These are phyloP conservation scores for Annona cherimola DNA, from an alignment of 164 flowering plant species.

Conservation along the genomic window DNA sequence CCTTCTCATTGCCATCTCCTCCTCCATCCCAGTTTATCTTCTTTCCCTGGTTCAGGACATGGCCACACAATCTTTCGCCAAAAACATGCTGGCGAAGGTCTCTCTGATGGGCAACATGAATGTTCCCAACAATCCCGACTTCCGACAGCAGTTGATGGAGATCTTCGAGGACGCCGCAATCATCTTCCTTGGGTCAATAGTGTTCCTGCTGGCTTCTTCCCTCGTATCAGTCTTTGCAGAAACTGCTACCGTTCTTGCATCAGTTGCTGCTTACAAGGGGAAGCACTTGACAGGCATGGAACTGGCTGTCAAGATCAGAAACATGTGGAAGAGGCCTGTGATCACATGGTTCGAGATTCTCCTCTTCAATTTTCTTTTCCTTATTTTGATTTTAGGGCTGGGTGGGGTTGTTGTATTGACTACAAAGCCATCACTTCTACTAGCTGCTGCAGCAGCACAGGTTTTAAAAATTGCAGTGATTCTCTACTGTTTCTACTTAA, in stretches of 20 bases:
- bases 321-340: conserved; percentile 15
- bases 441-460: too few species aligned
- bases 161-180: neutral
- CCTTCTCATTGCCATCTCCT: conserved; percentile 1
- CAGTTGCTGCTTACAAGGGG: conserved; percentile 11
- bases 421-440: neutral
- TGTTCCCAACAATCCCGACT: neutral
- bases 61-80: neutral
- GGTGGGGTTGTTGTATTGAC: neutral
- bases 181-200: neutral
- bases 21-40: conserved; percentile 1
- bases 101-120: conserved; percentile 6
- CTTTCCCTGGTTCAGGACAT: neutral
- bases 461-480: neutral
- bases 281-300: conserved; percentile 15
- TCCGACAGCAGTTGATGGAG: conserved; percentile 14
- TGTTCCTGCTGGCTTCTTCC: conserved; percentile 1
- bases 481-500: conserved; percentile 5
- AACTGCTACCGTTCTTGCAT: conserved; percentile 14
- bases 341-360: conserved; percentile 15
- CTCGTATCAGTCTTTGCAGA: conserved; percentile 1
- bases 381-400: too few species aligned
- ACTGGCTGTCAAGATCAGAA: neutral
- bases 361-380: neutral
- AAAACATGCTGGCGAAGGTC: conserved; percentile 1